phyloP scores from a whole-genome alignment of 2,329 filamentous ascomycete species.

The Colletotrichum orchidophilum region DNA sequence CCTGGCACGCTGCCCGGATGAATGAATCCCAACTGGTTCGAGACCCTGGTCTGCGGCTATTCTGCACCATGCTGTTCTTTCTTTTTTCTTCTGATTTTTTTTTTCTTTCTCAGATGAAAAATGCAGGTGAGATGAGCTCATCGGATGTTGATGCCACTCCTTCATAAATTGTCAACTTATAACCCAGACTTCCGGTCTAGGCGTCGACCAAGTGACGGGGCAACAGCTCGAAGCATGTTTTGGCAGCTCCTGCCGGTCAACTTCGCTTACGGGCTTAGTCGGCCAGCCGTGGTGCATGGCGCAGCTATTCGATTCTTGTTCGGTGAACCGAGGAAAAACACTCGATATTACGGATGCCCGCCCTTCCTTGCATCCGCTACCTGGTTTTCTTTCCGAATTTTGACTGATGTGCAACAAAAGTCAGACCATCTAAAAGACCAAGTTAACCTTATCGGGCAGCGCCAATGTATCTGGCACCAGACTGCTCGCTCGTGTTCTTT shows the following conservation, averaged over 20 bases:
- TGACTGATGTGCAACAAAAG: background rate
- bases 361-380: background rate
- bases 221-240: background rate
- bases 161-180: slow-evolving; percentile 2
- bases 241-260: background rate
- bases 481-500: background rate
- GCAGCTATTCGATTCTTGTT: background rate
- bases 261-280: slow-evolving; percentile 24
- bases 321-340: background rate
- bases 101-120: background rate
- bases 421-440: background rate
- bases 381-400: background rate
- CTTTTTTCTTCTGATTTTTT: background rate
- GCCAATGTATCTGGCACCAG: background rate
- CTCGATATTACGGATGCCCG: background rate
- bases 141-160: background rate
- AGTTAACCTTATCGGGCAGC: background rate
- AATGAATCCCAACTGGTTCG: background rate
- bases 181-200: background rate
- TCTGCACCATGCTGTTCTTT: slow-evolving; percentile 8
- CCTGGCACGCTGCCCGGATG: background rate
- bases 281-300: slow-evolving; percentile 3
- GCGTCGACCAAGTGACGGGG: background rate
- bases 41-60: background rate
- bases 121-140: background rate